These are phyloP conservation scores for Kickxella alabastrina DNA, from an alignment of 192 early-diverging fungal genomes.

Conservation along the genomic window DNA sequence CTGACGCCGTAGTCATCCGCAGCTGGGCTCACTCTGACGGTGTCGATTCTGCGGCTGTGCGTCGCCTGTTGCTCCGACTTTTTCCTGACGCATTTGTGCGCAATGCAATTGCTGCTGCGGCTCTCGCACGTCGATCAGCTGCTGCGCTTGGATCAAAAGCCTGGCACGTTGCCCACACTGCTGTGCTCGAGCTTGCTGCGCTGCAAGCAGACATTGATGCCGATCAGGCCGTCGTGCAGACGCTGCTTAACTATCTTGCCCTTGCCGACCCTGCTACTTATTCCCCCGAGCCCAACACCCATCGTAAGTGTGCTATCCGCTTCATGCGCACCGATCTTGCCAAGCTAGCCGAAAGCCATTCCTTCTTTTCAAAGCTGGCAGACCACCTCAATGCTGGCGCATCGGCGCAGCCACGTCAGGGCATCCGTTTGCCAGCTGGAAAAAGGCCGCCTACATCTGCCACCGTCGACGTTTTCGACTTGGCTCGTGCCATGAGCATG, in stretches of 20 bases:
- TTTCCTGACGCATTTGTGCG: conserved; percentile 25
- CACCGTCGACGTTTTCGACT: conserved; percentile 27
- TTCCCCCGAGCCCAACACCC: conserved; percentile 22
- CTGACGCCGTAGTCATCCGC: conserved; percentile 20
- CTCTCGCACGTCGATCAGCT: not conserved
- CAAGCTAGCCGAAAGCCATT: conserved; percentile 22
- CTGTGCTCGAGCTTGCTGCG: conserved; percentile 13
- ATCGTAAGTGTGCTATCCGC: conserved; percentile 31
- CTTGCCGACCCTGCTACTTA: conserved; percentile 26
- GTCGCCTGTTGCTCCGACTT: conserved; percentile 19
- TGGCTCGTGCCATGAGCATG: conserved; percentile 10
- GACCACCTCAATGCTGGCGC: conserved; percentile 1
- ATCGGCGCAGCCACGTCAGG: not conserved
- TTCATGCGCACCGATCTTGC: conserved; percentile 30
- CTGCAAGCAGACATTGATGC: conserved; percentile 28
- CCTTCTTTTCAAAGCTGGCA: conserved; percentile 24
- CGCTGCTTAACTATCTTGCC: conserved; percentile 38
- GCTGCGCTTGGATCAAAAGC: not conserved
- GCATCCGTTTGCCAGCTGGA: conserved; percentile 3
- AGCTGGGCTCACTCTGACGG: conserved; percentile 33
- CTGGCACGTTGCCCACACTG: conserved; percentile 14
- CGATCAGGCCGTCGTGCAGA: conserved; percentile 31
- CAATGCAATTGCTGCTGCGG: conserved; percentile 8
- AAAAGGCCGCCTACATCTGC: conserved; percentile 4
- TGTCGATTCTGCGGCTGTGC: conserved; percentile 18